Evolutionary conservation across 495 filamentous ascomycete species (phyloP).

Genomic region (Aspergillus indologenus): DNA sequence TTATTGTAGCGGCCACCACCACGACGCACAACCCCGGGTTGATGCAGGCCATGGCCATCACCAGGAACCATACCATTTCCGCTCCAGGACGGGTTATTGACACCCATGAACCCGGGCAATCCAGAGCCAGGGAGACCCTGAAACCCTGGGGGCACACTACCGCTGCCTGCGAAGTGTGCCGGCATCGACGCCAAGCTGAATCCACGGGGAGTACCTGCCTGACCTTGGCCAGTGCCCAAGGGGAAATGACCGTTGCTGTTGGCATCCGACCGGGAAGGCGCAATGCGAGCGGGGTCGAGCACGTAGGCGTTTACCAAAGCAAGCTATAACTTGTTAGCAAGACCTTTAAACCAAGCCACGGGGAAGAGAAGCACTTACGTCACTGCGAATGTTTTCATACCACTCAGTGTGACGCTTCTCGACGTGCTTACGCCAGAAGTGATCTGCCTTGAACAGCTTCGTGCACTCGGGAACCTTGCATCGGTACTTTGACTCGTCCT

Average conservation of each 20-base stretch:
- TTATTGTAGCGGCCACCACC: slow-evolving; percentile 50
- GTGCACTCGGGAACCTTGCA: slow-evolving; percentile 95
- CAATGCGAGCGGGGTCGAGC: slow-evolving; percentile 86
- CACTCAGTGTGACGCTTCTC: slow-evolving; percentile 94
- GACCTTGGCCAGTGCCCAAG: slow-evolving; percentile 62
- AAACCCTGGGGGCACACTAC: slow-evolving; percentile 31
- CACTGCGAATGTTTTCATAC: slow-evolving; percentile 72
- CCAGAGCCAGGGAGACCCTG: slow-evolving; percentile 25
- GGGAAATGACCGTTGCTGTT: slow-evolving; percentile 97
- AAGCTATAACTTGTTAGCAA: slow-evolving; percentile 52
- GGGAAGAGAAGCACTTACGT: slow-evolving; percentile 56
- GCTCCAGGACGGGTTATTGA: slow-evolving; percentile 50
- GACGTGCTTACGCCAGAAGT: slow-evolving; percentile 96
- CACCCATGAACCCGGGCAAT: slow-evolving; percentile 55
- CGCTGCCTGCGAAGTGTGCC: slow-evolving; percentile 35
- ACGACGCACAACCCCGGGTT: slow-evolving; percentile 58
- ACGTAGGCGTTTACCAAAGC: slow-evolving; percentile 90
- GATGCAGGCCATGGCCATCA: slow-evolving; percentile 44
- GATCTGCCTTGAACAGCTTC: slow-evolving; percentile 94
- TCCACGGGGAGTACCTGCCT: slow-evolving; percentile 84
- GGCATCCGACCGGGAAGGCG: slow-evolving; percentile 88
- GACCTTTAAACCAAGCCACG: slow-evolving; percentile 14
- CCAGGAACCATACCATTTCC: slow-evolving; percentile 36
- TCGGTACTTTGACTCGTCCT: slow-evolving; percentile 92
- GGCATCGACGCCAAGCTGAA: slow-evolving; percentile 82